These are phyloP conservation scores for Xylaria polymorpha DNA, from an alignment of 2,329 filamentous ascomycete genomes.

Conservation along the genomic window DNA sequence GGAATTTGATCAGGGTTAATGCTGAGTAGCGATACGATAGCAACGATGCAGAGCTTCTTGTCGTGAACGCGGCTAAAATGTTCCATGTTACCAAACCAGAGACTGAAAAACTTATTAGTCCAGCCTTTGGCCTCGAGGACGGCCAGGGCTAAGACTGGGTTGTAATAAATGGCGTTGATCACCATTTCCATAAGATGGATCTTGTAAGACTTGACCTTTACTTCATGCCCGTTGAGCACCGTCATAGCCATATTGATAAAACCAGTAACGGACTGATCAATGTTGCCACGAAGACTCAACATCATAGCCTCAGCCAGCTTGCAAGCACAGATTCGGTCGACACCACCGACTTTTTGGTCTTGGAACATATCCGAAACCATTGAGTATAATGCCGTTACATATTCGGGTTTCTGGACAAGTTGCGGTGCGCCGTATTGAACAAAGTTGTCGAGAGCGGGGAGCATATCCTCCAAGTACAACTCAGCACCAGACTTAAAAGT, in stretches of 20 bases:
- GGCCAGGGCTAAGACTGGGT: slow-evolving; percentile 84
- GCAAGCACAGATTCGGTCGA: slow-evolving; percentile 96
- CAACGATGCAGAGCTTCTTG: slow-evolving; percentile 97
- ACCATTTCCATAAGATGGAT: slow-evolving; percentile 99
- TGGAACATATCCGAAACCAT: slow-evolving; percentile 97
- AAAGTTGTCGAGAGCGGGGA: slow-evolving; percentile 97
- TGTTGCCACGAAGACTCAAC: slow-evolving; percentile 89
- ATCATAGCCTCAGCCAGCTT: slow-evolving; percentile 97
- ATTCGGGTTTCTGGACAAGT: slow-evolving; percentile 83
- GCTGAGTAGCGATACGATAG: slow-evolving; percentile 86
- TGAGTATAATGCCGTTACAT: slow-evolving; percentile 86
- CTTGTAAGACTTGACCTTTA: slow-evolving; percentile 91
- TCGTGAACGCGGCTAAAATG: slow-evolving; percentile 94
- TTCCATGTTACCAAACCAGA: slow-evolving; percentile 98
- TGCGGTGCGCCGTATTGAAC: slow-evolving; percentile 89
- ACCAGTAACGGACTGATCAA: slow-evolving; percentile 87
- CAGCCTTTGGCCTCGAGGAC: slow-evolving; percentile 91
- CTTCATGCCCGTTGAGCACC: slow-evolving; percentile 78
- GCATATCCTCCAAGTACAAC: slow-evolving; percentile 98
- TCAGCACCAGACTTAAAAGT: slow-evolving; percentile 98
- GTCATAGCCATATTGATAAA: slow-evolving; percentile 92
- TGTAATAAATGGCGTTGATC: slow-evolving; percentile 98
- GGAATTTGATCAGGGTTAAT: slow-evolving; percentile 85
- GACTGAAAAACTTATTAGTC: slow-evolving; percentile 99
- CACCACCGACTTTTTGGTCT: slow-evolving; percentile 90